Evolutionary conservation across 805 yeast genomes (phyloP).

Genomic region (Lachancea sp.): DNA sequence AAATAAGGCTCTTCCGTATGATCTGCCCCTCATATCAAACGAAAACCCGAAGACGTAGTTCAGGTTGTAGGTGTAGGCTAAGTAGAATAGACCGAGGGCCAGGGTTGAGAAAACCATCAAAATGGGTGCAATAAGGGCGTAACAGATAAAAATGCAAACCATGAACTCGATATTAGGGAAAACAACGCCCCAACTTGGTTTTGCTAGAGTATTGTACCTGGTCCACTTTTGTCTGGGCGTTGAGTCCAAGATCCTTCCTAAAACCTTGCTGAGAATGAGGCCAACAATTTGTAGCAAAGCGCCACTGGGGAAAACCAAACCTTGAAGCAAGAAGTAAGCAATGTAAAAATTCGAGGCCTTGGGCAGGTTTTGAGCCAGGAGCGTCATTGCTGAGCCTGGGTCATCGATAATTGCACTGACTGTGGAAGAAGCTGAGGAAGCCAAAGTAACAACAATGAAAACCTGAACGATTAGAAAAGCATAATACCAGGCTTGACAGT

Average conservation of each 20-base stretch:
- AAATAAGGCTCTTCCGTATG: conserved; percentile 65
- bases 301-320: conserved; percentile 72
- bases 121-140: conserved; percentile 74
- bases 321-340: conserved; percentile 73
- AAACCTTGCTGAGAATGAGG: conserved; percentile 60
- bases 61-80: conserved; percentile 58
- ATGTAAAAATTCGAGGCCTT: conserved; percentile 88
- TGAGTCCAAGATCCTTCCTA: conserved; percentile 66
- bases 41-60: conserved; percentile 56
- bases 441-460: conserved; percentile 73
- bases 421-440: conserved; percentile 76
- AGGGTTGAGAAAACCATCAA: conserved; percentile 60
- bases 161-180: conserved; percentile 76
- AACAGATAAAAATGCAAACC: conserved; percentile 64
- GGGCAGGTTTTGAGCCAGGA: conserved; percentile 75
- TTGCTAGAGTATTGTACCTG: conserved; percentile 56
- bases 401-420: conserved; percentile 59
- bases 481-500: conserved; percentile 83
- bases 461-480: conserved; percentile 89
- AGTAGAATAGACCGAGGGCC: conserved; percentile 49
- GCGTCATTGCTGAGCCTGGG: conserved; percentile 65
- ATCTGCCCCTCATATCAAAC: conserved; percentile 64
- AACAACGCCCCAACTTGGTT: conserved; percentile 73
- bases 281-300: conserved; percentile 68
- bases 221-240: conserved; percentile 93